A percentile compares a stretch with the other conserved stretches of the same genome.
Evolutionary conservation across 495 filamentous ascomycete genomes (phyloP).

Genomic region (Aspergillus saccharolyticus): DNA sequence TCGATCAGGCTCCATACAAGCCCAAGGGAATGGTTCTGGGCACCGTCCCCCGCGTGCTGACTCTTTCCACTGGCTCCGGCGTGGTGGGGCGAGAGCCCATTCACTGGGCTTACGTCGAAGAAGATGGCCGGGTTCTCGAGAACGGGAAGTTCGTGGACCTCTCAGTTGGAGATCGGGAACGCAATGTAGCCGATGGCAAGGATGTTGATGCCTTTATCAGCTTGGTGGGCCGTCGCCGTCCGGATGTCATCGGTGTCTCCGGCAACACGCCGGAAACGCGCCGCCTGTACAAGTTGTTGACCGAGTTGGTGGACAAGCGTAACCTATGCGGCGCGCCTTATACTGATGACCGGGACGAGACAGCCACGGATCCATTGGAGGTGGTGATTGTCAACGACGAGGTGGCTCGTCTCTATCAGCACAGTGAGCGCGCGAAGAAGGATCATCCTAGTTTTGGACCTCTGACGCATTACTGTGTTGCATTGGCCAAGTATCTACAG

Average conservation of each 20-base stretch:
- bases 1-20: conserved; percentile 95
- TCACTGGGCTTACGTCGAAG: conserved; percentile 88
- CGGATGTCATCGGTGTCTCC: conserved; percentile 84
- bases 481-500: conserved; percentile 83
- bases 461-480: conserved; percentile 82
- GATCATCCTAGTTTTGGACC: conserved; percentile 77
- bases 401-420: conserved; percentile 88
- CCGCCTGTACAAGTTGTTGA: conserved; percentile 71
- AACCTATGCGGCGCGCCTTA: conserved; percentile 69
- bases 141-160: conserved; percentile 81
- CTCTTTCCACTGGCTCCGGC: conserved; percentile 74
- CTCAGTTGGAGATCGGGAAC: conserved; percentile 59
- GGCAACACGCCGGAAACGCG: conserved; percentile 89
- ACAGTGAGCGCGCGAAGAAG: conserved; percentile 70
- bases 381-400: conserved; percentile 93
- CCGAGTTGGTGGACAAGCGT: conserved; percentile 67
- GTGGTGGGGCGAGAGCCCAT: conserved; percentile 70
- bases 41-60: conserved; percentile 79
- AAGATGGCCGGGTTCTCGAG: conserved; percentile 83
- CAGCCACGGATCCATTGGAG: conserved; percentile 68
- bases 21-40: conserved; percentile 90
- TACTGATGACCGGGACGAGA: conserved; percentile 55
- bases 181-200: conserved; percentile 56
- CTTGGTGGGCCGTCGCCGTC: conserved; percentile 66
- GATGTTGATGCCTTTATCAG: conserved; percentile 65